Percentiles rank a stretch among this genome's conserved stretches.
Conservation (phyloP, 805 yeast species). For the Cyberlindnera americana region DNA sequence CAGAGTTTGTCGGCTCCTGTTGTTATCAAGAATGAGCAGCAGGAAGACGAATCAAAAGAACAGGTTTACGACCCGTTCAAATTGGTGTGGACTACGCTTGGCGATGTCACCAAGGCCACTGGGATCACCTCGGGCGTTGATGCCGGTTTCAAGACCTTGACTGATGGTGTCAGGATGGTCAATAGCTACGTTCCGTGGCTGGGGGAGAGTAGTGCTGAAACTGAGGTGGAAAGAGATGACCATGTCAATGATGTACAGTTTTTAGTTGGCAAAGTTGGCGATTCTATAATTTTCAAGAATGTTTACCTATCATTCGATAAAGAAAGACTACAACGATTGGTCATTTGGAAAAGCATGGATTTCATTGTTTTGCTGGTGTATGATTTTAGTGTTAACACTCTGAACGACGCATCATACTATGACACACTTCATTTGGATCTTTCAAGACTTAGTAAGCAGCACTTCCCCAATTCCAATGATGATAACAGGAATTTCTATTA, state of each 20-base stretch:
- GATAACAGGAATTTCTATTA: slow-evolving; percentile 15
- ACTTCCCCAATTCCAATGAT: slow-evolving; percentile 8
- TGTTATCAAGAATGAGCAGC: slow-evolving; percentile 22
- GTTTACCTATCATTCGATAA: slow-evolving; percentile 18
- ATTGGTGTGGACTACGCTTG: slow-evolving; percentile 21
- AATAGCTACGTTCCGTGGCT: slow-evolving; percentile 12
- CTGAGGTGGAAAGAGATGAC: no score
- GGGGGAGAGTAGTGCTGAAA: not conserved
- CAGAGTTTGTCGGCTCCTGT: slow-evolving; percentile 14
- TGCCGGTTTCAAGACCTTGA: slow-evolving; percentile 15
- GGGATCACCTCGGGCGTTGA: slow-evolving; percentile 25
- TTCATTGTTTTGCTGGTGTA: slow-evolving; percentile 15
- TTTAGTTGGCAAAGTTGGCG: slow-evolving; percentile 19
- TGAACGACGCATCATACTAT: slow-evolving; percentile 19
- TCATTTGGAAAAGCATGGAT: slow-evolving; percentile 14
- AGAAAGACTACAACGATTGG: slow-evolving; percentile 19
- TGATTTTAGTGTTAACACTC: slow-evolving; percentile 17
- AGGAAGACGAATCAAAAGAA: slow-evolving; percentile 25
- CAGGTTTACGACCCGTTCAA: slow-evolving; percentile 27
- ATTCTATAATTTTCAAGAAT: slow-evolving; percentile 21
- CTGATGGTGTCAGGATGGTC: slow-evolving; percentile 5
- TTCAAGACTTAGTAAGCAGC: slow-evolving; percentile 8
- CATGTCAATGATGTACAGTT: slow-evolving; percentile 4
- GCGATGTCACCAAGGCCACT: slow-evolving; percentile 24
- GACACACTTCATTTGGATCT: slow-evolving; percentile 8